Evolutionary conservation across 1,284 basidiomycete genomes (phyloP).

Genomic region (Exobasidium cylindrosporum): DNA sequence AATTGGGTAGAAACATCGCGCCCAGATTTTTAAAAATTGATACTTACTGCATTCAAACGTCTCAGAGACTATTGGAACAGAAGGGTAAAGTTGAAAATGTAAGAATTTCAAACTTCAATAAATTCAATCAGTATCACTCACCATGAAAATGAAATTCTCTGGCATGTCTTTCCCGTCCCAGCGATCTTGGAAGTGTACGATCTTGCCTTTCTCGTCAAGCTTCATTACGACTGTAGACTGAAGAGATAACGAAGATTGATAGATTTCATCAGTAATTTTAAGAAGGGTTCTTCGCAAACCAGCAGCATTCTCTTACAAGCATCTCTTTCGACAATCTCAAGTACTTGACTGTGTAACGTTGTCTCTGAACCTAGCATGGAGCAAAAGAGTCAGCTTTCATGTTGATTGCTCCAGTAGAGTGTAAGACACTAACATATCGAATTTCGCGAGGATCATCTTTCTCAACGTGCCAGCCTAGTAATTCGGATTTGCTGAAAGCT

Average conservation of each 20-base stretch:
- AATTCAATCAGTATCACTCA: not conserved
- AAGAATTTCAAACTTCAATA: too few species aligned
- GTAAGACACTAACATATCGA: conserved; percentile 64
- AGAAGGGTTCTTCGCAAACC: not conserved
- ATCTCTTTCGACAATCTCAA: conserved; percentile 62
- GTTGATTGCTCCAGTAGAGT: conserved; percentile 62
- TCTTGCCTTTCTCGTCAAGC: conserved; percentile 65
- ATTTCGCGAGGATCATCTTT: conserved; percentile 61
- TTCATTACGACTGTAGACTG: conserved; percentile 65
- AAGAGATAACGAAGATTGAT: not conserved
- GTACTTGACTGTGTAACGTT: conserved; percentile 58
- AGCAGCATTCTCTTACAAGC: conserved; percentile 25
- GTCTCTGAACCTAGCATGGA: conserved; percentile 7
- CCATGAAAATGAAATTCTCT: not conserved
- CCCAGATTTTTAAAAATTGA: too few species aligned
- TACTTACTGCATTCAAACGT: conserved; percentile 16
- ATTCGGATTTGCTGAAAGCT: conserved; percentile 62
- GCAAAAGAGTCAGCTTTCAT: not conserved
- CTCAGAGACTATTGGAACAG: conserved; percentile 6
- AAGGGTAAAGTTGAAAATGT: not conserved
- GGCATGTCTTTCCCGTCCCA: conserved; percentile 57
- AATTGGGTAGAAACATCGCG: too few species aligned
- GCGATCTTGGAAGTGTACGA: conserved; percentile 64
- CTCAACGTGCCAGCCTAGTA: conserved; percentile 62
- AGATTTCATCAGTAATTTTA: too few species aligned